Evolutionary conservation across 495 filamentous ascomycete genomes (phyloP), one percentile per base, ranked within the genome.

Genomic region (Rusavskia elegans): DNA sequence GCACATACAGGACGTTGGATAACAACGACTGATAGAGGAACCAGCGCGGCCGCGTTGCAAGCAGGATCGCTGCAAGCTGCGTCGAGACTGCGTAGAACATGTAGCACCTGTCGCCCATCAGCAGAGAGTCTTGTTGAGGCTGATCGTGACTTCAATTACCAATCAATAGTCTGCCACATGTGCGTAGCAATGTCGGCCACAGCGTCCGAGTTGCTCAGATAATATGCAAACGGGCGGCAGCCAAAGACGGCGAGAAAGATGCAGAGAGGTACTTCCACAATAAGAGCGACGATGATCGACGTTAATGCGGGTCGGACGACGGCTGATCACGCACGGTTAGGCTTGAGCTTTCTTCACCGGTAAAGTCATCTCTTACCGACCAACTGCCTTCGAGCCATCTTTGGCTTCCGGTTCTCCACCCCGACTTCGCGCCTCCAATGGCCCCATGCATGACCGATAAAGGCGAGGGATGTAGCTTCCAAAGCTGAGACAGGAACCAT

Each of bases 401-500:
- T 67, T 1, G 74, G 69, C 32, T 56, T 66, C 32, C 61, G 63
- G 6, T 62, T 59, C 36, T 61, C 53, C 11, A 58, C 57, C 5
- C 69, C 69, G 29, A 70, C 63, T 3, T 53, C 49, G 6, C 63
- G 63, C 53, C 75, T 66, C 74, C 78, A 85, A 4, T 57, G 52
- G 0, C 82, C 81, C 84, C 83, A 87, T 13, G 63, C 63, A 60
- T 88, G 84, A 0, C 82, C 81, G 27, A 86, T 68, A 58, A 85
- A 85, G 0, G 81, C 68, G 4, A 81, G 67, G 1, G 78, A 66
- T 0, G 82, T 80, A 8, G 78, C 76, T 58, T 88, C 82, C 9
- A 87, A 61, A 0, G 82, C 69, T 51, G 78, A 74, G 0, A 85
- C 83, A 0, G 83, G 82, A 1, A 87, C 81, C 84, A 85, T 88